Base-by-base conservation (phyloP, 2,329 filamentous ascomycete genomes). In the Trichophyton rubrum region DNA sequence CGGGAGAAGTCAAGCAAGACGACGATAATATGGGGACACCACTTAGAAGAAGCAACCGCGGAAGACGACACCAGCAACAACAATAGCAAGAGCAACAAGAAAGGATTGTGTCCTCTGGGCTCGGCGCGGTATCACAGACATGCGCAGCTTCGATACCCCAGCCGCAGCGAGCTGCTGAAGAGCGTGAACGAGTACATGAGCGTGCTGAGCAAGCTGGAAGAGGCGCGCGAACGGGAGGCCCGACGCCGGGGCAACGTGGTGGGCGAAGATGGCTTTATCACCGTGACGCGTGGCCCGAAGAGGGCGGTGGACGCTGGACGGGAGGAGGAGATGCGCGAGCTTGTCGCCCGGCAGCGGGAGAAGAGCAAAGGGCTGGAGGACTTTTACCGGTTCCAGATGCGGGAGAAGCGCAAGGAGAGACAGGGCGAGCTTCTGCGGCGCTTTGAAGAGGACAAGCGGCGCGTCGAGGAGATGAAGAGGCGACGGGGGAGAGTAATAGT, bases 241-340 rank as follows among this genome's bases (percentile, higher is more conserved):
- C 80, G 78, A 70, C 87, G 75, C 70, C 77, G 86, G 63, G 84
- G 89, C 63, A 86, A 87, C 66, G 85, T 90, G 68, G 90, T 92
- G 0, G 93, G 99, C 72, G 91, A 90, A 69, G 93, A 99, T 72
- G 93, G 93, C 1, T 99, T 99, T 71, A 82, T 97, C 56, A 97
- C 91, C 2, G 93, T 99, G 24, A 88, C 86, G 1, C 82, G 88
- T 60, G 90, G 90, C 27, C 88, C 88, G 43, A 80, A 81, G 62
- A 79, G 86, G 61, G 80, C 80, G 5, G 87, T 86, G n/a, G 85
- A 89, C 0, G 49, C 20, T 13, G 90, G 88, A 1, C 82, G 85
- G 60, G 80, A 85, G 63, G 86, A 86, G 66, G 90, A 88, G 67
- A 83, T 85, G 15, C 82, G 85, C 69, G 79, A 79, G 51, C 73